A percentile compares a stretch with the other conserved stretches of the same genome.
phyloP scores from a whole-genome alignment of 306 rosid genomes.

The Pyrus betulifolia region DNA sequence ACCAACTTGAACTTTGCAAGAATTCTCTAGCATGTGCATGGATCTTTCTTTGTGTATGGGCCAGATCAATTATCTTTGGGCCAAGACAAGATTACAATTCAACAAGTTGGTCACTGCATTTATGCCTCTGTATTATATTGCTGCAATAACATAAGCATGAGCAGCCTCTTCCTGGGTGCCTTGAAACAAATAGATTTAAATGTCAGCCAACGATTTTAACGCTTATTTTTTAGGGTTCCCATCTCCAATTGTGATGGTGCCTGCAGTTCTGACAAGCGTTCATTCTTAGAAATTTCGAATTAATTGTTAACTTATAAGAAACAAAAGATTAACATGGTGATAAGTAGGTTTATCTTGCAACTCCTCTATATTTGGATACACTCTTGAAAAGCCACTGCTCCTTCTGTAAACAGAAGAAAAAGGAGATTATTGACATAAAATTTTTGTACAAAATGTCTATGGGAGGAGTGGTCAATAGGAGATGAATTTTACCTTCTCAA shows the following conservation, averaged over 20 bases:
- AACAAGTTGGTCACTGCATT: conserved; percentile 42
- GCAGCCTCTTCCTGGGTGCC: conserved; percentile 53
- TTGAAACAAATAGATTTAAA: background rate
- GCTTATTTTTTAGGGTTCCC: conserved; percentile 27
- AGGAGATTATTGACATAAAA: background rate
- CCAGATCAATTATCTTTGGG: no score
- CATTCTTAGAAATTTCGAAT: conserved; percentile 1
- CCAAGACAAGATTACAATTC: no score
- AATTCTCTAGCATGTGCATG: no score
- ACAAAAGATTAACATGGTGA: background rate
- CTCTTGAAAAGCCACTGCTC: conserved; percentile 46
- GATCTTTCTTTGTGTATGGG: no score
- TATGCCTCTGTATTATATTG: conserved; percentile 40
- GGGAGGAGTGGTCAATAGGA: background rate
- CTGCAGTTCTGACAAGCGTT: conserved; percentile 18
- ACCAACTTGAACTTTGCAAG: no score
- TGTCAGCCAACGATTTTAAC: background rate
- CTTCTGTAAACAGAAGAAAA: conserved; percentile 15
- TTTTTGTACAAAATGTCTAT: no score
- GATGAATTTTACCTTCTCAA: conserved; percentile 28
- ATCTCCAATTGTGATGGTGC: conserved; percentile 48
- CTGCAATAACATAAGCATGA: conserved; percentile 44
- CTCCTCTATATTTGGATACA: conserved; percentile 47
- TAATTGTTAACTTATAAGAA: background rate
- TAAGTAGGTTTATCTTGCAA: conserved; percentile 22